Evolutionary conservation across 768 basidiomycete species (phyloP), one percentile per base, ranked within the genome.

Genomic region (Pholiota conissans): DNA sequence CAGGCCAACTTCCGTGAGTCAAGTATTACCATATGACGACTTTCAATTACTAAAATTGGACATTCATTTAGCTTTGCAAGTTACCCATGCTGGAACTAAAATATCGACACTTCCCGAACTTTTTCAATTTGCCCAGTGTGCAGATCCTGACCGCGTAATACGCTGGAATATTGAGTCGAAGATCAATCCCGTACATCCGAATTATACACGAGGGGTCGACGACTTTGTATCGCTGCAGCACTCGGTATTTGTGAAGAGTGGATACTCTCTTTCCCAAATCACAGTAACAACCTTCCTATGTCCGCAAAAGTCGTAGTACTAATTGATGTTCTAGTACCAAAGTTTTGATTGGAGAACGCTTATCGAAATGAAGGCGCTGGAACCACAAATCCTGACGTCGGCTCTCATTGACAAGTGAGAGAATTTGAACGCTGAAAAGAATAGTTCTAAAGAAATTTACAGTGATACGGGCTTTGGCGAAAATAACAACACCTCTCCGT

Each of bases 311-410:
- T n/a, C n/a, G 4, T 20, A 8, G 26, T n/a, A 9, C 29, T 47
- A 3, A 50, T 56, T 10, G 26, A 18, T 7, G 53, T 45, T 22
- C 6, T 61, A 91, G 89, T 90, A 83, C 61, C 89, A 93, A 74
- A 89, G 88, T 63, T 91, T 91, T 63, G 87, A 91, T 67, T 93
- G 91, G 91, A 78, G 90, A 63, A 86, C 89, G 13, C 68, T 93
- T 13, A 68, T 89, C 49, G 79, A 73, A 22, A 91, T 91, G 87
- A 89, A 88, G 80, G 84, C 81, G 60, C 70, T 84, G n/a, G 84
- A 90, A 61, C 79, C 84, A 7, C 66, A 62, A 16, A 76, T 91
- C 26, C 63, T 73, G 7, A 86, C 77, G 4, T 83, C 88, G 3
- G 91, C 91, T 22, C 76, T 93, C 26, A 78, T 87, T 58, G 80